Conservation (phyloP, 2,329 filamentous ascomycete species). For the Emergomyces orientalis region DNA sequence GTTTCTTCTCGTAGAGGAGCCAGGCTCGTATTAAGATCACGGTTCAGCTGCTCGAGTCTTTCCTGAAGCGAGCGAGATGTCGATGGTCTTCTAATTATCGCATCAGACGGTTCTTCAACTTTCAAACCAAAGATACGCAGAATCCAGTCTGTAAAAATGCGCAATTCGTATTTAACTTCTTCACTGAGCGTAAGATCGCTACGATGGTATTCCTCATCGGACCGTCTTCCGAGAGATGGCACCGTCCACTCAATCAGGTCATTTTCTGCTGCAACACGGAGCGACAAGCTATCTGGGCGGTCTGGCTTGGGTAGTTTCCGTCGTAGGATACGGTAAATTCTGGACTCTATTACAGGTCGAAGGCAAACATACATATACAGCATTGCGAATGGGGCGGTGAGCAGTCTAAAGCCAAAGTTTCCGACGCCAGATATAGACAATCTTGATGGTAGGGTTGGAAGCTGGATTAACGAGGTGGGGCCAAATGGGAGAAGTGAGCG, state of each 20-base stretch:
- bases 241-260: conserved; percentile 38
- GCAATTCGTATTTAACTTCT: conserved; percentile 32
- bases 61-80: conserved; percentile 24
- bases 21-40: not conserved
- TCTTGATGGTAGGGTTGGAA: conserved; percentile 24
- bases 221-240: conserved; percentile 31
- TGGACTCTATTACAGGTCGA: conserved; percentile 31
- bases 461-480: conserved; percentile 26
- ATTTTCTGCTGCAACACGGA: conserved; percentile 35
- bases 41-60: conserved; percentile 23
- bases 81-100: conserved; percentile 17
- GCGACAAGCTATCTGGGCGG: conserved; percentile 33
- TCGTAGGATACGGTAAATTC: conserved; percentile 33
- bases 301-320: conserved; percentile 35
- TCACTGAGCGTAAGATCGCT: conserved; percentile 28
- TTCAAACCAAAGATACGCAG: conserved; percentile 23
- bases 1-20: not conserved
- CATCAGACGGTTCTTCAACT: conserved; percentile 15
- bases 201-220: conserved; percentile 33
- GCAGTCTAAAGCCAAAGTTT: conserved; percentile 20
- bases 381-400: conserved; percentile 30
- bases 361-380: conserved; percentile 30
- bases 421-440: conserved; percentile 23
- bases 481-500: conserved; percentile 32
- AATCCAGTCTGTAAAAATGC: conserved; percentile 25